Evolutionary conservation across 768 basidiomycete genomes (phyloP), one percentile per base, ranked within the genome.

Genomic region (Lactarius trivialis): DNA sequence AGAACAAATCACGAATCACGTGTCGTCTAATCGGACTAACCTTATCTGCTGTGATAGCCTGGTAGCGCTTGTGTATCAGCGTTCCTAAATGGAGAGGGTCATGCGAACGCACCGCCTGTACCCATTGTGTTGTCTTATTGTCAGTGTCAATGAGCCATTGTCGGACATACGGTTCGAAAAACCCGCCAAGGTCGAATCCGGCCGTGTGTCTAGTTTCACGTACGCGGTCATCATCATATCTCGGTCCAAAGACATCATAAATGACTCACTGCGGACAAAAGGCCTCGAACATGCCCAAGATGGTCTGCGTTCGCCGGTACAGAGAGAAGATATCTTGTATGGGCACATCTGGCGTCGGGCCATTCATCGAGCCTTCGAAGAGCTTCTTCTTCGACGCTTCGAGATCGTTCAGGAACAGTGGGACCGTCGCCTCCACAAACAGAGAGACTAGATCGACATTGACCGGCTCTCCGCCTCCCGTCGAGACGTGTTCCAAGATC

Each of bases 91-190:
- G n/a, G 53, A 49, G 52, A 55, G n/a, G 12, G 30, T 7, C 12
- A 21, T 3, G 14, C 7, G 7, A 2, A 81, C 91, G 73, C 65
- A 93, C 91, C 64, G 88, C 86, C 71, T 94, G 83, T 6, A 98
- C 96, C 97, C 97, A 99, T 64, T 93, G 88, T 50, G 82, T 81
- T 8, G 96, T 98, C 78, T 93, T 96, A 61, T 78, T 83, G 67
- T 95, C 90, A 0, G 92, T 97, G 61, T 88, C 87, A n/a, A 82
- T 68, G 28, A 99, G 75, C 96, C 95, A 99, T 66, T 88, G 84
- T 7, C 83, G 80, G 8, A 98, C 91, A 71, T 92, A 93, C 2
- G 88, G 84, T 72, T 92, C 89, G 70, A 98, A 98, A 75, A 90
- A 91, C 4, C 76, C 78, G 4, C 84, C 79, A 32, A 92, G 74